Evolutionary conservation across 148 eudicot species (phyloP), one percentile per base, ranked within the genome.

Genomic region (Chenopodium suecicum): DNA sequence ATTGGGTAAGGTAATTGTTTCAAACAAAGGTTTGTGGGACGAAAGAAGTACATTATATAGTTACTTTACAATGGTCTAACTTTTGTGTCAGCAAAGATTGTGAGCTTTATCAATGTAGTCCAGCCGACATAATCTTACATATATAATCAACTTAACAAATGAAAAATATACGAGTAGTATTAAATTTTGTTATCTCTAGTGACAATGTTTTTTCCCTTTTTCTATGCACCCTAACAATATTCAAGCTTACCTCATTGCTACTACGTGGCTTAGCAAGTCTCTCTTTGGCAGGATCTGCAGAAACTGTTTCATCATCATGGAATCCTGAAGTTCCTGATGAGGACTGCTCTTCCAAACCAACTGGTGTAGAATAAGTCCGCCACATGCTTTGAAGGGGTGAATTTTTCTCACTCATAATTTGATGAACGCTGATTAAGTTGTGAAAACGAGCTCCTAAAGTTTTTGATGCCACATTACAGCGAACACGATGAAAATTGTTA

Each of bases 321-420:
- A 75, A 56, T 52, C 89, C 89, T 25, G 88, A 78, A 60, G 85
- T 81, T 34, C 81, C 56, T 76, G 87, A 78, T 32, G 88, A 84
- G 8, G 91, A 90, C 77, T 87, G 87, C 77, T 87, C 88, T 72
- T 83, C 92, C 78, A 89, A 78, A 74, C 89, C 83, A 83, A 84
- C 67, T 76, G 91, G 84, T 29, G 44, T 71, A 75, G 89, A 82
- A 74, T 85, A 80, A 83, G 80, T 77, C 83, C 78, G 87, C 85
- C 89, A 78, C 13, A 52, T 84, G 25, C 70, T 74, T 58, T 29
- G 73, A 10, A 69, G 50, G 22, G 62, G 62, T 71, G 83, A 71
- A 79, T 47, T 64, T 73, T 81, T 87, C 52, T 76, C 79, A 74
- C 44, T 71, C 14, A 81, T 79, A 78, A 73, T 50, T 69, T 70